phyloP scores from a whole-genome alignment of 805 yeast species.

The Yamadazyma tumulicola region DNA sequence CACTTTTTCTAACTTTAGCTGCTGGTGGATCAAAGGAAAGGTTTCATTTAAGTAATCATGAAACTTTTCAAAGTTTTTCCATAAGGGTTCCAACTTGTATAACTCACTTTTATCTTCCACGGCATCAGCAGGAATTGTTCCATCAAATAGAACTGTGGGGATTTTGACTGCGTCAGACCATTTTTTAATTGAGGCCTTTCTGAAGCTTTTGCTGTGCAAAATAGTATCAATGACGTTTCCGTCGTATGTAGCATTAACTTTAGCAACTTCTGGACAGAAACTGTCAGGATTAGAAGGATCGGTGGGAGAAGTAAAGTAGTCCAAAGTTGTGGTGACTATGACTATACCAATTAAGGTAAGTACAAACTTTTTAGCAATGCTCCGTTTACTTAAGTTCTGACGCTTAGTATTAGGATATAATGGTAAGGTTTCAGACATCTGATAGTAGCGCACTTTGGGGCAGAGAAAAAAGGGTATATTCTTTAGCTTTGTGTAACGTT shows the following conservation, averaged over 20 bases:
- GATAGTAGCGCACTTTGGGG: too few relatives aligned
- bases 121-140: conserved; percentile 25
- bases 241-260: conserved; percentile 25
- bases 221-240: conserved; percentile 20
- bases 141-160: conserved; percentile 33
- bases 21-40: conserved; percentile 31
- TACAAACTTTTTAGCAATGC: conserved; percentile 2
- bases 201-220: conserved; percentile 23
- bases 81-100: conserved; percentile 22
- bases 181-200: conserved; percentile 18
- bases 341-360: background rate
- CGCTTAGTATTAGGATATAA: conserved; percentile 1
- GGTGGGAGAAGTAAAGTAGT: background rate
- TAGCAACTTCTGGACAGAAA: conserved; percentile 33
- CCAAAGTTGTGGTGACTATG: background rate
- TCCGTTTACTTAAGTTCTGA: conserved; percentile 2
- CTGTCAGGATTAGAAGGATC: conserved; percentile 18
- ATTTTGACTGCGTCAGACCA: conserved; percentile 25
- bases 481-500: too few relatives aligned
- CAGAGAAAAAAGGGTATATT: too few relatives aligned
- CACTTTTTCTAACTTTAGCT: conserved; percentile 29
- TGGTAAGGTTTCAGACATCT: conserved; percentile 9
- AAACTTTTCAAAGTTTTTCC: conserved; percentile 23
- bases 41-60: conserved; percentile 28
- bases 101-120: conserved; percentile 23